Percentiles rank a stretch among this genome's conserved stretches.
Evolutionary conservation across 2,329 filamentous ascomycete species (phyloP).

Genomic region (Fusarium cicatricum): DNA sequence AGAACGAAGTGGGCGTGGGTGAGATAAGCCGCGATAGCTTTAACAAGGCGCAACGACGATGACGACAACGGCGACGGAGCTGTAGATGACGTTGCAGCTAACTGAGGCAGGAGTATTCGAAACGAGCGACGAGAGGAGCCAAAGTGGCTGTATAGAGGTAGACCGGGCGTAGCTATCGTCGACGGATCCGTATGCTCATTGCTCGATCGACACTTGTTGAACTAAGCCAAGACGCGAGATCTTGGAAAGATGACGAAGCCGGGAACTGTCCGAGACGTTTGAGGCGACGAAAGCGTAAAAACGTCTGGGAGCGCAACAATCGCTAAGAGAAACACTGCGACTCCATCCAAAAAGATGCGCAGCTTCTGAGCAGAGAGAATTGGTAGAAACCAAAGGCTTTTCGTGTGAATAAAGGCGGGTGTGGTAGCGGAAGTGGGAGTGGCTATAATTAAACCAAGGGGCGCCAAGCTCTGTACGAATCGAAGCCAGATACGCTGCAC

Average conservation of each 20-base stretch:
- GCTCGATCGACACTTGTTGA: constrained; percentile 28
- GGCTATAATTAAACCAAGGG: constrained; percentile 36
- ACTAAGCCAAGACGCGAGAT: constrained; percentile 24
- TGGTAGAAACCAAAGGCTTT: not conserved
- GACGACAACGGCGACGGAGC: constrained; percentile 1
- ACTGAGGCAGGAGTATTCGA: not conserved
- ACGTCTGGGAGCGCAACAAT: constrained; percentile 18
- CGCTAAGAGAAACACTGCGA: not conserved
- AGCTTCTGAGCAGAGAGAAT: not conserved
- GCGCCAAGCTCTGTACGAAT: constrained; percentile 25
- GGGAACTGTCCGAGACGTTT: not conserved
- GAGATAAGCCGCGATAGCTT: constrained; percentile 4
- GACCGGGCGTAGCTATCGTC: constrained; percentile 4
- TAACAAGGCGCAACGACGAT: constrained; percentile 2
- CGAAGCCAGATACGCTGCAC: constrained; percentile 30
- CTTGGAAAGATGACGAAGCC: constrained; percentile 21
- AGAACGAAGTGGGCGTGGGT: constrained; percentile 1
- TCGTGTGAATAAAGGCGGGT: constrained; percentile 14
- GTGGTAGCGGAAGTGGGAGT: constrained; percentile 23
- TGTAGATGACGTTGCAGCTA: not conserved
- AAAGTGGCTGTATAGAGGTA: not conserved
- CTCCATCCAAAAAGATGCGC: not conserved
- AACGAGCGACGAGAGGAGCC: constrained; percentile 30
- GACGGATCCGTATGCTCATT: constrained; percentile 23
- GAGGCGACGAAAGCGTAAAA: constrained; percentile 5